Evolutionary conservation across 805 yeast genomes (phyloP).

Genomic region (Saccharomycopsis fodiens): DNA sequence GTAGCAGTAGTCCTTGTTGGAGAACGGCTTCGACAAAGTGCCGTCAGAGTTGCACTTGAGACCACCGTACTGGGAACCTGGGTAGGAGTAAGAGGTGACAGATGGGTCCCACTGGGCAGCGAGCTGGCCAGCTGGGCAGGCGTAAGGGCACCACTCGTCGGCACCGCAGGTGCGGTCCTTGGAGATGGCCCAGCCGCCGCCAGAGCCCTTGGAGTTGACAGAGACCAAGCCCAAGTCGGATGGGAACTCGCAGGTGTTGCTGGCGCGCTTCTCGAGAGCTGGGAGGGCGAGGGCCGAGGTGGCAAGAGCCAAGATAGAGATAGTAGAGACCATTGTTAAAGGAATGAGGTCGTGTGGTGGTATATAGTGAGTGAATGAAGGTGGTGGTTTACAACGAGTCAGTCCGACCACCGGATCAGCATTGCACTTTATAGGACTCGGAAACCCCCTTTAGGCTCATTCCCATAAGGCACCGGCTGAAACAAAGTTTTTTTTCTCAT

Average conservation of each 20-base stretch:
- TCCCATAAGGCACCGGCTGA: too few relatives aligned
- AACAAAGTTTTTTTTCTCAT: too few relatives aligned
- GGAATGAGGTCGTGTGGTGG: too few relatives aligned
- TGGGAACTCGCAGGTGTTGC: conserved; percentile 62
- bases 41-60: conserved; percentile 70
- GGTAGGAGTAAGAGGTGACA: conserved; percentile 67
- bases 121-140: conserved; percentile 81
- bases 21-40: conserved; percentile 51
- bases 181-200: conserved; percentile 85
- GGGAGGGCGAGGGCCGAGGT: too few relatives aligned
- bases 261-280: conserved; percentile 22
- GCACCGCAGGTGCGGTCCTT: conserved; percentile 64
- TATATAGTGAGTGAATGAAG: too few relatives aligned
- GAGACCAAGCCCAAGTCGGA: conserved; percentile 57
- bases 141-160: conserved; percentile 86
- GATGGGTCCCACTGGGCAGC: conserved; percentile 85
- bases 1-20: conserved; percentile 55
- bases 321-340: too few relatives aligned
- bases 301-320: too few relatives aligned
- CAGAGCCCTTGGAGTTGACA: conserved; percentile 47
- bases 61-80: conserved; percentile 79
- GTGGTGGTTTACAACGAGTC: too few relatives aligned
- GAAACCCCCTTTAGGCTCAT: too few relatives aligned
- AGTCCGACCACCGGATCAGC: too few relatives aligned
- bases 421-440: too few relatives aligned